A percentile compares a stretch with the other conserved stretches of the same genome.
Conservation (phyloP, 257 asterid species). For the Hygrophila difformis region DNA sequence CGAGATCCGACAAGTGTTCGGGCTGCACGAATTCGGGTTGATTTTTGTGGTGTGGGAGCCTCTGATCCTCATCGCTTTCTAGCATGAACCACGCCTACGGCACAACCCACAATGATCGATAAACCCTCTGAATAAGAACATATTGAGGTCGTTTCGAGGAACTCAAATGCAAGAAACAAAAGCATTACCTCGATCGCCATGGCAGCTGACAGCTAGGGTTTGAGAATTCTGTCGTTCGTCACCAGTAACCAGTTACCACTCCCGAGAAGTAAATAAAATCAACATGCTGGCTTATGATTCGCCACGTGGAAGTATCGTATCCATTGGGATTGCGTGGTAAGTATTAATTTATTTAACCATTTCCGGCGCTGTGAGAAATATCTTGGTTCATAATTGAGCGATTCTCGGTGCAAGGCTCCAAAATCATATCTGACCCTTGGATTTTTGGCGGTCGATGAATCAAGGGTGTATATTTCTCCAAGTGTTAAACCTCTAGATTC, state of each 20-base stretch:
- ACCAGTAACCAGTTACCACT: not conserved
- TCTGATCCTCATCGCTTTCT: conserved; percentile 62
- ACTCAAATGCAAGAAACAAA: not conserved
- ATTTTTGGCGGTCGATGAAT: too few relatives aligned
- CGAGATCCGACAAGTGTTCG: conserved; percentile 52
- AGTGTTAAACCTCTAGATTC: too few relatives aligned
- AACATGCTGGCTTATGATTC: not conserved
- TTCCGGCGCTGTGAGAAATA: too few relatives aligned
- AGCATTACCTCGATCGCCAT: conserved; percentile 60
- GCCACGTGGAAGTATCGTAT: conserved; percentile 20
- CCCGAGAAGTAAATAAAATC: conserved; percentile 3
- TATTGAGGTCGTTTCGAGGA: not conserved
- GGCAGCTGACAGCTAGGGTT: conserved; percentile 2
- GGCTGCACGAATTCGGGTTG: conserved; percentile 51
- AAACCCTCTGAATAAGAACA: not conserved
- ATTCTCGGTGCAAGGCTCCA: too few relatives aligned
- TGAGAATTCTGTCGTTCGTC: not conserved
- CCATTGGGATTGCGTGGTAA: conserved; percentile 32
- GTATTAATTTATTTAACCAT: conserved; percentile 31
- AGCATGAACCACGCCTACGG: conserved; percentile 77
- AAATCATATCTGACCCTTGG: too few relatives aligned
- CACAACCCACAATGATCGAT: not conserved
- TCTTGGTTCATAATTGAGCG: too few relatives aligned
- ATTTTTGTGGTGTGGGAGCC: conserved; percentile 51
- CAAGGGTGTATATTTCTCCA: too few relatives aligned